Conservation (phyloP, 2,329 filamentous ascomycete species). For the Colletotrichum plurivorum region DNA sequence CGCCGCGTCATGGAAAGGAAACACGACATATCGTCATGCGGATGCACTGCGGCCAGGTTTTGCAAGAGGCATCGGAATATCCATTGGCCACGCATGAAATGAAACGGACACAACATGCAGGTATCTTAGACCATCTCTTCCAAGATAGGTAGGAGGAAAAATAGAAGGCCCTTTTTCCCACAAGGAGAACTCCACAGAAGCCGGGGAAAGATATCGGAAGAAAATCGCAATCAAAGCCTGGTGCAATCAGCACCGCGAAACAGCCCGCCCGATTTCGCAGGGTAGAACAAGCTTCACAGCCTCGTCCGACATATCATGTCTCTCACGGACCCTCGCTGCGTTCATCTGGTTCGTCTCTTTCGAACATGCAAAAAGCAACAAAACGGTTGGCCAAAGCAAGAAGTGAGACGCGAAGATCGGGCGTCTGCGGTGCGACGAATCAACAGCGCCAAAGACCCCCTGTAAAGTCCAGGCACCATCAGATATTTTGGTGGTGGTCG, state of each 20-base stretch:
- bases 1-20: too few relatives aligned
- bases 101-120: too few relatives aligned
- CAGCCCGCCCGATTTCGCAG: neutral
- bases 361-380: neutral
- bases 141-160: slow-evolving; percentile 10
- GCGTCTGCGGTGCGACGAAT: slow-evolving; percentile 28
- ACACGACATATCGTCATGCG: too few relatives aligned
- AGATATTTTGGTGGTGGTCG: neutral
- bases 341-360: too few relatives aligned
- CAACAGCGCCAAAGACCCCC: slow-evolving; percentile 19
- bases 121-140: neutral
- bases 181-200: neutral
- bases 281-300: neutral
- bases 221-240: slow-evolving; percentile 20
- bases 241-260: slow-evolving; percentile 14
- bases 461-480: slow-evolving; percentile 10
- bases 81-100: too few relatives aligned
- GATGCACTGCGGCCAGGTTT: too few relatives aligned
- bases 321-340: neutral
- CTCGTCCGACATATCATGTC: neutral
- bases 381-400: slow-evolving; percentile 29
- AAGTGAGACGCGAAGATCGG: slow-evolving; percentile 36
- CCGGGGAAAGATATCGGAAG: neutral
- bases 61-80: too few relatives aligned
- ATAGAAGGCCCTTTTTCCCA: neutral